A percentile compares a stretch with the other conserved stretches of the same genome.
Evolutionary conservation across 805 yeast species (phyloP).

Genomic region (Dipodascus geniculatus): DNA sequence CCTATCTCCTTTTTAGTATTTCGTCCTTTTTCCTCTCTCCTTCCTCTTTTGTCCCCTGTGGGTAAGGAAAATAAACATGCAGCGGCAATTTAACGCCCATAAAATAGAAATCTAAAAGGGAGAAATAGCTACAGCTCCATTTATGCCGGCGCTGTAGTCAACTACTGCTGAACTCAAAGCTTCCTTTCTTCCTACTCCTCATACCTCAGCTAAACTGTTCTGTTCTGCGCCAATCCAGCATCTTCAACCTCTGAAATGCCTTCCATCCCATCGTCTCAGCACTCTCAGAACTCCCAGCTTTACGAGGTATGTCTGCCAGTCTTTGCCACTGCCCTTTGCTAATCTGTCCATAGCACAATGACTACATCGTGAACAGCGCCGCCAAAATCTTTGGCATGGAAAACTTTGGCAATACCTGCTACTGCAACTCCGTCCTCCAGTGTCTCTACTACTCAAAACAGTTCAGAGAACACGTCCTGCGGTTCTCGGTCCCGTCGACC

Average conservation of each 20-base stretch:
- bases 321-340: background rate
- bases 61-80: background rate
- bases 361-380: slow-evolving; percentile 3
- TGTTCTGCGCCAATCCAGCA: background rate
- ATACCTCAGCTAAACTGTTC: background rate
- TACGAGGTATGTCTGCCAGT: background rate
- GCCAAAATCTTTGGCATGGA: slow-evolving; percentile 33
- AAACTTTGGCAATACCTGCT: slow-evolving; percentile 60
- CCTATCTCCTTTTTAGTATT: too few relatives aligned
- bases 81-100: background rate
- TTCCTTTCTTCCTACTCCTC: background rate
- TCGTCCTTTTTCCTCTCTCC: too few relatives aligned
- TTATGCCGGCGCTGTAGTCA: background rate
- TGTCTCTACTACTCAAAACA: slow-evolving; percentile 65
- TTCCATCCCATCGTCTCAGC: background rate
- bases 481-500: slow-evolving; percentile 30
- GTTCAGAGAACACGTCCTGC: slow-evolving; percentile 48
- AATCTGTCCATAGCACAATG: background rate
- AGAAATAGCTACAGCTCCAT: background rate
- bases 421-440: slow-evolving; percentile 86
- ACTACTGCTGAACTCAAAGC: background rate
- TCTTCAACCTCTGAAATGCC: background rate
- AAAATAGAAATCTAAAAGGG: background rate
- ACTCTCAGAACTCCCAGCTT: background rate
- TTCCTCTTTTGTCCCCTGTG: too few relatives aligned